These are phyloP conservation scores for Picea glauca DNA, from an alignment of 75 land plant genomes.

Conservation along the genomic window DNA sequence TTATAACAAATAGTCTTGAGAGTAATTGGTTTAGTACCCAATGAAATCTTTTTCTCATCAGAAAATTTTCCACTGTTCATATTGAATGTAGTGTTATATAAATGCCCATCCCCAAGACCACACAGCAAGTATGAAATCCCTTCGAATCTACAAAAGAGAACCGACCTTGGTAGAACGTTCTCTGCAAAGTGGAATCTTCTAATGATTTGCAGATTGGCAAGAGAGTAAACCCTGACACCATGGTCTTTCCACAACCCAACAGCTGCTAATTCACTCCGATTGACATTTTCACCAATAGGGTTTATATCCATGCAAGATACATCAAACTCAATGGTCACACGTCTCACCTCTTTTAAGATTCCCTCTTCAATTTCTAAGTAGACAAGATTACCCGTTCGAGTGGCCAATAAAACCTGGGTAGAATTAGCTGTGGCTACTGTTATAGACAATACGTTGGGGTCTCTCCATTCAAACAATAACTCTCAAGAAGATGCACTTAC, in stretches of 20 bases:
- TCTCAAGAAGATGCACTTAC: conserved; percentile 73
- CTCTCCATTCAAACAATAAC: conserved; percentile 23
- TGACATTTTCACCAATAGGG: conserved; percentile 77
- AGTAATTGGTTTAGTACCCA: conserved; percentile 91
- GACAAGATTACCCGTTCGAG: conserved; percentile 89
- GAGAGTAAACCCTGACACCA: conserved; percentile 79
- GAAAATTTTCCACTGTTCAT: conserved; percentile 55
- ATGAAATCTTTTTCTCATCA: conserved; percentile 89
- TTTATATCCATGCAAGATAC: conserved; percentile 95
- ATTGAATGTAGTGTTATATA: conserved; percentile 70
- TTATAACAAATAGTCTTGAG: conserved; percentile 17
- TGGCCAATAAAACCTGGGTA: conserved; percentile 87
- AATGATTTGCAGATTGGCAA: conserved; percentile 70
- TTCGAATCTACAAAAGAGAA: conserved; percentile 91
- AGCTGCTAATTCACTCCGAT: conserved; percentile 63
- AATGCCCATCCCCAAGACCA: conserved; percentile 93
- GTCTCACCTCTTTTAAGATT: conserved; percentile 58
- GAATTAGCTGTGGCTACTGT: conserved; percentile 98
- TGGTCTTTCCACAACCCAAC: conserved; percentile 99
- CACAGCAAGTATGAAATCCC: conserved; percentile 93
- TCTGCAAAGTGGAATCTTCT: conserved; percentile 79
- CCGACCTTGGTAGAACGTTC: conserved; percentile 93
- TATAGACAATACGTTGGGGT: conserved; percentile 32
- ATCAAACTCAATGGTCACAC: conserved; percentile 81
- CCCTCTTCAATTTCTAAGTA: conserved; percentile 83